Percentiles rank a stretch among this genome's conserved stretches.
Conservation (phyloP, 73 alveolate genomes). For the Urostyla sp. region DNA sequence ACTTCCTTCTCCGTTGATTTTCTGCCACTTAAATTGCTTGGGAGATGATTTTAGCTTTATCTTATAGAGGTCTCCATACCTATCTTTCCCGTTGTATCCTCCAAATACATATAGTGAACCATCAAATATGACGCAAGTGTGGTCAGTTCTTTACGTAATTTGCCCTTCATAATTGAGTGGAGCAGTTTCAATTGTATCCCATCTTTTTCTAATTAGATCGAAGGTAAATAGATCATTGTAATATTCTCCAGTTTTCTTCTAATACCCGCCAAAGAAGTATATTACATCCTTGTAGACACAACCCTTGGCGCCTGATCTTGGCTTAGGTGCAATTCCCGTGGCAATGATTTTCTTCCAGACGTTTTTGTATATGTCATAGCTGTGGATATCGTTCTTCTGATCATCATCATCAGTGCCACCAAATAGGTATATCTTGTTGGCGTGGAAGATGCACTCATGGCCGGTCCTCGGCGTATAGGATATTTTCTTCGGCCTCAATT, state of each 20-base stretch:
- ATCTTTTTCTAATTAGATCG: slow-evolving; percentile 24
- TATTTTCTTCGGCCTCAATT: slow-evolving; percentile 33
- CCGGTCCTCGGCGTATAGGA: slow-evolving; percentile 80
- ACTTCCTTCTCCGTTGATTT: slow-evolving; percentile 64
- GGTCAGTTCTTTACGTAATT: slow-evolving; percentile 80
- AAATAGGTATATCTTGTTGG: slow-evolving; percentile 70
- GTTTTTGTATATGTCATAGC: slow-evolving; percentile 57
- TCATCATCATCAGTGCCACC: slow-evolving; percentile 86
- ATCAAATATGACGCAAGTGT: slow-evolving; percentile 71
- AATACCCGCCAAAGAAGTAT: slow-evolving; percentile 70
- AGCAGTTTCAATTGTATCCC: slow-evolving; percentile 43
- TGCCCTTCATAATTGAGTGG: no score
- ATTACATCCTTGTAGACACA: slow-evolving; percentile 57
- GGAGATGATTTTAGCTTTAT: slow-evolving; percentile 49
- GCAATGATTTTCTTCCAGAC: slow-evolving; percentile 54
- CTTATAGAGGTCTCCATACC: slow-evolving; percentile 69
- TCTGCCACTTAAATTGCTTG: slow-evolving; percentile 72
- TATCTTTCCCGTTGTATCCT: slow-evolving; percentile 83
- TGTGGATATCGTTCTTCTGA: slow-evolving; percentile 66
- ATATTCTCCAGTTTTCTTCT: slow-evolving; percentile 63
- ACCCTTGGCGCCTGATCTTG: slow-evolving; percentile 80
- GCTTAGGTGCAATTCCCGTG: slow-evolving; percentile 62
- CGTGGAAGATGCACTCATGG: slow-evolving; percentile 67
- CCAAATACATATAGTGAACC: slow-evolving; percentile 76
- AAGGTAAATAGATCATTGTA: slow-evolving; percentile 54